These are phyloP conservation scores for Linnemannia schmuckeri DNA, from an alignment of 192 early-diverging fungal genomes.

Conservation along the genomic window DNA sequence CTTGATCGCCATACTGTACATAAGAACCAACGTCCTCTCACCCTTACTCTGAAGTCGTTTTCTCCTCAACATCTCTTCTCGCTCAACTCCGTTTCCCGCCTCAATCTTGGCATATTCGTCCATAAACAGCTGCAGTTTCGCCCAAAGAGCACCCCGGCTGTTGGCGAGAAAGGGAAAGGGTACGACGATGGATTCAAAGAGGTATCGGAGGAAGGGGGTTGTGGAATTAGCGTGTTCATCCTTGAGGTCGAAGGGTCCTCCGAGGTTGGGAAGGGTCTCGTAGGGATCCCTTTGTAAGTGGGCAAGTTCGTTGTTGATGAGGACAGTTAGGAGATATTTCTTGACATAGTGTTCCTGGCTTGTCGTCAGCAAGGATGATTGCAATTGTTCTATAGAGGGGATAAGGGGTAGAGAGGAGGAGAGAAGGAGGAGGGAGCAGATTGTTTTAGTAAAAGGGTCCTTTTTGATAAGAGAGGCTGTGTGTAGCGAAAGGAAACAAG, in stretches of 20 bases:
- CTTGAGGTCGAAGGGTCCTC: conserved; percentile 18
- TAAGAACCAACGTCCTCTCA: conserved; percentile 12
- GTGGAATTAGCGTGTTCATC: conserved; percentile 19
- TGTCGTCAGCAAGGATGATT: conserved; percentile 17
- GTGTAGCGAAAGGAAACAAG: background rate
- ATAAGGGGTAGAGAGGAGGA: background rate
- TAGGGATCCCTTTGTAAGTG: conserved; percentile 22
- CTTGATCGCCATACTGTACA: conserved; percentile 36
- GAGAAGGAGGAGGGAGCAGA: background rate
- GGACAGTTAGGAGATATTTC: conserved; percentile 56
- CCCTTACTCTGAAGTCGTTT: conserved; percentile 27
- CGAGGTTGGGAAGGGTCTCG: conserved; percentile 16
- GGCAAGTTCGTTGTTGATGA: conserved; percentile 57
- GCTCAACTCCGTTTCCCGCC: conserved; percentile 38
- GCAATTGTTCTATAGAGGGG: background rate
- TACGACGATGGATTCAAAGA: conserved; percentile 54
- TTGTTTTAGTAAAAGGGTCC: background rate
- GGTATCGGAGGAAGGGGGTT: conserved; percentile 56
- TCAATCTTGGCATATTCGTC: conserved; percentile 57
- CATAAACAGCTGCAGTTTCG: conserved; percentile 57
- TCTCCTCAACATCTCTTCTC: conserved; percentile 25
- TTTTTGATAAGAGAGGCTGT: background rate
- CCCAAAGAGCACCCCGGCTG: conserved; percentile 53
- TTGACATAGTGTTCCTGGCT: conserved; percentile 66
- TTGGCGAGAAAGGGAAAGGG: conserved; percentile 62